phyloP scores from a whole-genome alignment of 768 basidiomycete species.

The Tulasnella sp. region DNA sequence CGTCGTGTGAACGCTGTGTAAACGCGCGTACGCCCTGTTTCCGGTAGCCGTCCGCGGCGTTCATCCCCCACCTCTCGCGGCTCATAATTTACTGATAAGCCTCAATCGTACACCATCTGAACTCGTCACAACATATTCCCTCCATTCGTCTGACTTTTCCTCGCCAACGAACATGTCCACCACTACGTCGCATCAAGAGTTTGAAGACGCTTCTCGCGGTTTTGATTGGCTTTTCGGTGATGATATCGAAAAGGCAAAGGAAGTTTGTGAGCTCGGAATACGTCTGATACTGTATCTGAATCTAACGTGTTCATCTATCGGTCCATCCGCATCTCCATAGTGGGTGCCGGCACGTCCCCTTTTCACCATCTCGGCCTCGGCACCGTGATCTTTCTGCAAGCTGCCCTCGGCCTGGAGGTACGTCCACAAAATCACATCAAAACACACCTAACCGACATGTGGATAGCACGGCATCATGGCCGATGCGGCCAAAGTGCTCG shows the following conservation, averaged over 20 bases:
- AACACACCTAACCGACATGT: not conserved
- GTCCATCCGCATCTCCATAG: not conserved
- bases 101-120: too few species aligned
- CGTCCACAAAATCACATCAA: slow-evolving; percentile 4
- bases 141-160: too few species aligned
- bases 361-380: slow-evolving; percentile 65
- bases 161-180: too few species aligned
- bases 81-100: too few species aligned
- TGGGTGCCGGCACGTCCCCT: slow-evolving; percentile 28
- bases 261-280: not conserved
- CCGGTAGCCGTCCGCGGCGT: too few species aligned
- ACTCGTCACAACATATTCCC: too few species aligned
- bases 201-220: slow-evolving; percentile 1
- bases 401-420: slow-evolving; percentile 72
- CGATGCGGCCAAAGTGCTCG: slow-evolving; percentile 46
- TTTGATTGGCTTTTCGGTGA: slow-evolving; percentile 10
- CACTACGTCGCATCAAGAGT: not conserved
- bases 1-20: too few species aligned
- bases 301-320: not conserved
- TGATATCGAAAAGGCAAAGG: not conserved
- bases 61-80: too few species aligned
- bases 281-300: not conserved
- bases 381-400: slow-evolving; percentile 61
- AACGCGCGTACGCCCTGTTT: too few species aligned
- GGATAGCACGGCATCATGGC: slow-evolving; percentile 46